phyloP scores from a whole-genome alignment of 1,284 basidiomycete species.

The Ustilago hordei region DNA sequence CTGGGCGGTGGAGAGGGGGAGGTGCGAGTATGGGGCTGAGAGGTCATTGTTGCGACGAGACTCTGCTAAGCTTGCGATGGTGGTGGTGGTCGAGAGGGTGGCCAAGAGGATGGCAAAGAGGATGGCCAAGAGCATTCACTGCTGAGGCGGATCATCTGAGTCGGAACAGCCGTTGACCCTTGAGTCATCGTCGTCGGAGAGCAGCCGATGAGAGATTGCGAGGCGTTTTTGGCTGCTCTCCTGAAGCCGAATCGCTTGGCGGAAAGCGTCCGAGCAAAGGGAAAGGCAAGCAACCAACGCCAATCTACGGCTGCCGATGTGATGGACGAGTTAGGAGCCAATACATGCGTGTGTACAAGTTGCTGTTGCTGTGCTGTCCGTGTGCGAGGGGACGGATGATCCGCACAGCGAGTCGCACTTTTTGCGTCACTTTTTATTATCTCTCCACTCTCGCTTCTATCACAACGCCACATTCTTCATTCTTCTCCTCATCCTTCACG shows the following conservation, averaged over 20 bases:
- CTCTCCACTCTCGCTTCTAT: not conserved
- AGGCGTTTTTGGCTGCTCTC: not conserved
- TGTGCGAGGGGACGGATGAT: slow-evolving; percentile 8
- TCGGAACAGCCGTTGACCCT: not conserved
- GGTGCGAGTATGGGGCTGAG: not conserved
- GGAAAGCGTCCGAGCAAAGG: not conserved
- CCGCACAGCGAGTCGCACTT: not conserved
- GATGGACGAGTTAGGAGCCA: not conserved
- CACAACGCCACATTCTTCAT: not conserved
- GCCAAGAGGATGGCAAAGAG: not conserved
- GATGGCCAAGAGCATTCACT: not conserved
- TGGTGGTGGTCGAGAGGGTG: not conserved
- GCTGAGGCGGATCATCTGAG: not conserved
- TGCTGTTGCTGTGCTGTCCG: not conserved
- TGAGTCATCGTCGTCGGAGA: not conserved
- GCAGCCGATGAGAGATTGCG: not conserved
- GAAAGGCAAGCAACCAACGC: not conserved
- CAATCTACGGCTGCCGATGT: not conserved
- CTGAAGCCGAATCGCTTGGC: not conserved
- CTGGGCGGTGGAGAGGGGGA: slow-evolving; percentile 3
- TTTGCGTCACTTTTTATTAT: not conserved
- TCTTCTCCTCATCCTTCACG: too few species aligned
- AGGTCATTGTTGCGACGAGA: not conserved
- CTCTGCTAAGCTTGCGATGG: not conserved
- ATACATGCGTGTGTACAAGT: not conserved